phyloP scores from a whole-genome alignment of 176 grass and related monocot genomes.

The Pharus latifolius region DNA sequence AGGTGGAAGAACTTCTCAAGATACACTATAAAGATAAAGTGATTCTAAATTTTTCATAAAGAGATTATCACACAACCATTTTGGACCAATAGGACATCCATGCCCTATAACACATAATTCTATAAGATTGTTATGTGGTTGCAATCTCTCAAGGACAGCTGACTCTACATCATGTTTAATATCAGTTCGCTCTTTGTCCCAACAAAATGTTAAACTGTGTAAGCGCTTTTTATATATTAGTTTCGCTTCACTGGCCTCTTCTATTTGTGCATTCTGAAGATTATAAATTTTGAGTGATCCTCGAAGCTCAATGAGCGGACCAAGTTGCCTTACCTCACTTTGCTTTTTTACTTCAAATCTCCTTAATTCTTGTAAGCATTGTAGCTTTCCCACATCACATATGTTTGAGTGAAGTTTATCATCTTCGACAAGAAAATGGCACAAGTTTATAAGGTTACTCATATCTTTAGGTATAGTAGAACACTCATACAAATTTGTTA shows the following conservation, averaged over 20 bases:
- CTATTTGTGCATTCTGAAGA: conserved; percentile 12
- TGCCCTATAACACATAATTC: background rate
- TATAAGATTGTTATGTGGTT: background rate
- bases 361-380: background rate
- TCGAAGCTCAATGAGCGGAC: background rate
- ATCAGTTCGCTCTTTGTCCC: background rate
- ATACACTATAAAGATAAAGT: background rate
- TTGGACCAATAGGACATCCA: background rate
- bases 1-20: background rate
- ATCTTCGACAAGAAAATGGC: background rate
- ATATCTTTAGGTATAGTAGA: background rate
- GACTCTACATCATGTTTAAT: background rate
- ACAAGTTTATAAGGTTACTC: background rate
- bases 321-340: background rate
- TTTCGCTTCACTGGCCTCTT: conserved; percentile 13
- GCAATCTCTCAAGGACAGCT: background rate
- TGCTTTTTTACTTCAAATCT: background rate
- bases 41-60: background rate
- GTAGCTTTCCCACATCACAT: background rate
- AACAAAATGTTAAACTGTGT: background rate
- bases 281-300: background rate
- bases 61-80: background rate
- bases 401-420: background rate
- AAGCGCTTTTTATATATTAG: too few relatives aligned
- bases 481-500: background rate